Base-by-base conservation (phyloP, 441 rosid species). In the Gossypium gossypioides region DNA sequence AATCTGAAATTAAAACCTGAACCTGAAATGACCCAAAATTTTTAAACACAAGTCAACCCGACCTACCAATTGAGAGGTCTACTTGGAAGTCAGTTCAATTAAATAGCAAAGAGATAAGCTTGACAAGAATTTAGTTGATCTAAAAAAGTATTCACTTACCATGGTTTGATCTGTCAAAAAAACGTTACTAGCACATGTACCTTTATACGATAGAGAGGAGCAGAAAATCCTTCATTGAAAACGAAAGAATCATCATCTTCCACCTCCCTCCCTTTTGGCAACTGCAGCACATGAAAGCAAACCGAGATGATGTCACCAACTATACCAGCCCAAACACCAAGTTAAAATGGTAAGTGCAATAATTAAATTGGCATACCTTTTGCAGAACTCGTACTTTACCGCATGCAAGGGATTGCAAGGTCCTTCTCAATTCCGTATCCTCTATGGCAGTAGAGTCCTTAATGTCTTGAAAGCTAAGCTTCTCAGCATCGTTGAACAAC, bases 371-470 rank as follows among this genome's bases (percentile, higher is more conserved):
- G 12, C 50, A 21, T 54, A 93, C 99, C 96, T 96, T 96, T 74
- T 78, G 92, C 68, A 96, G 88, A 78, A 96, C 97, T 21, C 97
- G 91, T 73, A 90, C 91, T 93, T 91, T 96, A 57, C 98, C 98
- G 62, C 99, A 96, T 13, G 99, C 99, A 78, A 96, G 97, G 44
- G 99, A 96, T 81, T 93, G 99, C 74, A 96, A 79, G 50, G 99
- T 96, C 81, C 98, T 87, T 72, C 96, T 86, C 83, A 96, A 85
- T 79, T 96, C 99, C 80, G 89, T 93, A 78, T 96, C 98, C 83
- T 96, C 99, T 75, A 96, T 89, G 74, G 92, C 81, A n/a, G 99
- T 96, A 69, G 98, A 85, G 59, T 93, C 99, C 80, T 90, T 96
- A 57, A 96, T 87, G 80, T 96, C 97, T 87, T 89, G 91, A 76